Percentiles rank a stretch among this genome's conserved stretches.
phyloP scores from a whole-genome alignment of 2,329 filamentous ascomycete species.

The Colletotrichum agaves region DNA sequence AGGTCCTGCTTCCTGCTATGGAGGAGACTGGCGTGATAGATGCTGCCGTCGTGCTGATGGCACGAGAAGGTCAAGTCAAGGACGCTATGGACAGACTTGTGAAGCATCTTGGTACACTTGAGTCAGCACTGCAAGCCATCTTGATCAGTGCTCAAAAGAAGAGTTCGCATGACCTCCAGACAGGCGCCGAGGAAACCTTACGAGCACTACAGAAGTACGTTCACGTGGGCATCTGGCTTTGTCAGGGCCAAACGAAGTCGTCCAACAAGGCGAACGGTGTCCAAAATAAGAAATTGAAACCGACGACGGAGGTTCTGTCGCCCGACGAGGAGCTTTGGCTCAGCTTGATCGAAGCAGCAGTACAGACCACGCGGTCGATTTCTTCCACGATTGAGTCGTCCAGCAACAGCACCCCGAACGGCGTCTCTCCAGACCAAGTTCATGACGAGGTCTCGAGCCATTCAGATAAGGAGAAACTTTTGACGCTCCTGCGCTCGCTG shows the following conservation, averaged over 20 bases:
- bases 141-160: conserved; percentile 70
- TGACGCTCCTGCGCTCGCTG: conserved; percentile 76
- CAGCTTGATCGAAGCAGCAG: conserved; percentile 68
- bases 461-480: conserved; percentile 69
- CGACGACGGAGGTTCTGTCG: conserved; percentile 57
- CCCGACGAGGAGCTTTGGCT: conserved; percentile 69
- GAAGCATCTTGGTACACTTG: conserved; percentile 82
- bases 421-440: conserved; percentile 39
- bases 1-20: conserved; percentile 85
- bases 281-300: conserved; percentile 61
- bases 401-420: conserved; percentile 33
- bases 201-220: conserved; percentile 87
- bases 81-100: conserved; percentile 87
- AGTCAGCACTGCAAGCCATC: conserved; percentile 80
- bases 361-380: conserved; percentile 72
- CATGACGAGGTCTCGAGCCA: conserved; percentile 40
- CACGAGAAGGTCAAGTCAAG: conserved; percentile 83
- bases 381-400: conserved; percentile 63
- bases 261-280: conserved; percentile 57
- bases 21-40: conserved; percentile 92
- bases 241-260: conserved; percentile 82
- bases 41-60: conserved; percentile 90
- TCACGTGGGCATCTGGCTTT: conserved; percentile 95
- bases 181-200: conserved; percentile 78
- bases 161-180: conserved; percentile 62